Percentiles rank a stretch among this genome's conserved stretches.
Conservation (phyloP, 2,329 filamentous ascomycete species). For the Botryotinia narcissicola region DNA sequence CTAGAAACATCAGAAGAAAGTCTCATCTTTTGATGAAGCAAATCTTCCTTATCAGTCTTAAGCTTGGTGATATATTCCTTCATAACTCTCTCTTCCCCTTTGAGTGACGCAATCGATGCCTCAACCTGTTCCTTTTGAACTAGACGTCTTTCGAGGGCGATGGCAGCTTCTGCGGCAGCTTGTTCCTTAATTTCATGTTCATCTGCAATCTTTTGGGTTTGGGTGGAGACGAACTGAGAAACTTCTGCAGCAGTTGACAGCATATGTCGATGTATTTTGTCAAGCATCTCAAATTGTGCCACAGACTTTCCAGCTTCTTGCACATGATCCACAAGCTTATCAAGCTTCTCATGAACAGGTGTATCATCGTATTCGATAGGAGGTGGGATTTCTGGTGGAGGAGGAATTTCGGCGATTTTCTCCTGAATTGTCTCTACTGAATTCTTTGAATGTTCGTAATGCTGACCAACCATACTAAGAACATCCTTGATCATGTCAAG, state of each 20-base stretch:
- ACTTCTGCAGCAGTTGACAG: slow-evolving; percentile 81
- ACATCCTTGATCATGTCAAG: slow-evolving; percentile 83
- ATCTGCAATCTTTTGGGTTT: slow-evolving; percentile 71
- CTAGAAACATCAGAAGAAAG: slow-evolving; percentile 84
- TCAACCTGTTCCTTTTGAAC: slow-evolving; percentile 64
- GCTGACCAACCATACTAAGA: slow-evolving; percentile 75
- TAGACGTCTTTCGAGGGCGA: slow-evolving; percentile 75
- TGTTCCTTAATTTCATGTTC: slow-evolving; percentile 77
- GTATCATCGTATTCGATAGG: slow-evolving; percentile 64
- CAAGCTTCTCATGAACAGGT: slow-evolving; percentile 55
- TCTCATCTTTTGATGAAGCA: slow-evolving; percentile 74
- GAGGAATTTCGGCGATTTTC: slow-evolving; percentile 54
- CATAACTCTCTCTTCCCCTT: slow-evolving; percentile 61
- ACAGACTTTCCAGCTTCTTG: slow-evolving; percentile 67
- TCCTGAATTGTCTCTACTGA: slow-evolving; percentile 55
- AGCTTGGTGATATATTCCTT: slow-evolving; percentile 52
- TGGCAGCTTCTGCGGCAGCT: slow-evolving; percentile 73
- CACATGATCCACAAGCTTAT: slow-evolving; percentile 61
- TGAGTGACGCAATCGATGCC: slow-evolving; percentile 48
- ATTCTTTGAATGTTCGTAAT: slow-evolving; percentile 83
- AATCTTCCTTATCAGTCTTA: slow-evolving; percentile 65
- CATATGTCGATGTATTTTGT: slow-evolving; percentile 86
- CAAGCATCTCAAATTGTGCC: slow-evolving; percentile 74
- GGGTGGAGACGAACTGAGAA: slow-evolving; percentile 73
- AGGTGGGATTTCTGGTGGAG: slow-evolving; percentile 54